Conservation (phyloP, 148 eudicot genomes). For the Chenopodium album region DNA sequence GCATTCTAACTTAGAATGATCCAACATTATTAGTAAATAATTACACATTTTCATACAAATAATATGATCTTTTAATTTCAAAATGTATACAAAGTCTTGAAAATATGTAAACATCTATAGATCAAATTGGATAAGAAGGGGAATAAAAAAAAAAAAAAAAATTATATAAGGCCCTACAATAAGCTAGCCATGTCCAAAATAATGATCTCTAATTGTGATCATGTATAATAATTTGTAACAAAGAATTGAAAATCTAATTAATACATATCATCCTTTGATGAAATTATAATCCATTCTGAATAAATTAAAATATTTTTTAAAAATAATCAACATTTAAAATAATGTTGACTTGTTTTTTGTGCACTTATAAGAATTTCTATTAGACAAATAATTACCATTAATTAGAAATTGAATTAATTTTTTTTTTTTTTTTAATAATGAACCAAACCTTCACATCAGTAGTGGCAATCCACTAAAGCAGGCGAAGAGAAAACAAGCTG, state of each 20-base stretch:
- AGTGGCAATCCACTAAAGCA: conserved; percentile 45
- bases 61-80: not conserved
- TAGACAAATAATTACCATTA: not conserved
- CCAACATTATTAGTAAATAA: not conserved
- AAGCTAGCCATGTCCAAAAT: not conserved
- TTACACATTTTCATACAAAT: not conserved
- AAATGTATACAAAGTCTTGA: conserved; percentile 1
- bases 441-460: conserved; percentile 24
- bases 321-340: not conserved
- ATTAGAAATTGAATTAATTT: not conserved
- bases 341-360: not conserved
- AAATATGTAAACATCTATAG: not conserved
- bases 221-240: not conserved
- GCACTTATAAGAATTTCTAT: not conserved
- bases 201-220: not conserved
- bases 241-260: not conserved
- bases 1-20: not conserved
- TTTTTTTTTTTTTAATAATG: not conserved
- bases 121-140: not conserved
- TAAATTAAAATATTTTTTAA: too few species aligned
- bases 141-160: not conserved
- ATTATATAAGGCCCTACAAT: not conserved
- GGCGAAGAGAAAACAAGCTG: conserved; percentile 33
- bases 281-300: not conserved
- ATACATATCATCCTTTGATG: not conserved